Evolutionary conservation across 768 basidiomycete genomes (phyloP).

Genomic region (Russula lepida): DNA sequence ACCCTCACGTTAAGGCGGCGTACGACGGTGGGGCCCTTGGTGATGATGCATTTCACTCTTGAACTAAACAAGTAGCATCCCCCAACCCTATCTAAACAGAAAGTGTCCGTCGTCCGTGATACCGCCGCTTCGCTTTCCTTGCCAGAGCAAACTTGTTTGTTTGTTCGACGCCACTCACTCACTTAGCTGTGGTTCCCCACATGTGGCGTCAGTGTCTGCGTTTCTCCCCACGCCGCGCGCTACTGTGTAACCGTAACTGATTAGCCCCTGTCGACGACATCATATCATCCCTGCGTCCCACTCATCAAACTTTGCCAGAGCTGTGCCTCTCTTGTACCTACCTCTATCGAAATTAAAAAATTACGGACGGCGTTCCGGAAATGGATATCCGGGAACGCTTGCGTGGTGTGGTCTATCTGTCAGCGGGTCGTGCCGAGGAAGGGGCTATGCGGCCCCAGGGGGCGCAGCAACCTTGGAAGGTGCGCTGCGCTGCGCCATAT

Average conservation of each 20-base stretch:
- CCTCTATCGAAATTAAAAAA: no score
- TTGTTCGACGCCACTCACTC: no score
- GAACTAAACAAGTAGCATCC: background rate
- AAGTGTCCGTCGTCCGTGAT: background rate
- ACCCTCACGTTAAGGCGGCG: background rate
- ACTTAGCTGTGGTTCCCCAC: no score
- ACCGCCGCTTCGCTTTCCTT: background rate
- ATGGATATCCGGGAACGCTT: background rate
- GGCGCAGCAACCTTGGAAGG: background rate
- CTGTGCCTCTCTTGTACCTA: background rate
- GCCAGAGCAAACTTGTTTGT: background rate
- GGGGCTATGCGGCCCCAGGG: background rate
- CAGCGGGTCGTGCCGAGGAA: background rate
- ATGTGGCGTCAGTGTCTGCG: background rate
- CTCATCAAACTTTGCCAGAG: background rate
- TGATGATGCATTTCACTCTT: background rate
- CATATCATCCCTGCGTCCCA: background rate
- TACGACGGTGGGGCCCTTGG: background rate
- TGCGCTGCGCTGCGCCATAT: background rate
- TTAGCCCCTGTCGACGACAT: slow-evolving; percentile 5
- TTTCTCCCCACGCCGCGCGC: background rate
- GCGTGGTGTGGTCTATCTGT: background rate
- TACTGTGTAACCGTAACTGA: background rate
- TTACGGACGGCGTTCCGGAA: slow-evolving; percentile 4
- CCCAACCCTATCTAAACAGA: background rate